phyloP scores from a whole-genome alignment of 495 filamentous ascomycete genomes.

The Terfezia claveryi region DNA sequence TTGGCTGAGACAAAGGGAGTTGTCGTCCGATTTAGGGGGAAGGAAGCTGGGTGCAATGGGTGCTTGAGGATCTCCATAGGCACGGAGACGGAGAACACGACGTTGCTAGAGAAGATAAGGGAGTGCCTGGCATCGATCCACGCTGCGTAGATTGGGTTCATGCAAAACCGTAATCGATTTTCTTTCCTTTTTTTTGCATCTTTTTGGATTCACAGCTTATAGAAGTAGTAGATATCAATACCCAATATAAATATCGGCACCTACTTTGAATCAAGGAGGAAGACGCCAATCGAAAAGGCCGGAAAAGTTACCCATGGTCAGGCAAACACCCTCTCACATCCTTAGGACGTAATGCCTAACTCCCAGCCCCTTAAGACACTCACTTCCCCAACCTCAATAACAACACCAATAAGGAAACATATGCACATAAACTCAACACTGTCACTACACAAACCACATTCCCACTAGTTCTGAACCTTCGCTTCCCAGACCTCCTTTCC shows the following conservation, averaged over 20 bases:
- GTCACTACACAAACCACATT: slow-evolving; percentile 64
- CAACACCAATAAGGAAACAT: slow-evolving; percentile 55
- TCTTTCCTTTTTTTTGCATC: too few relatives aligned
- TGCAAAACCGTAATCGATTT: too few relatives aligned
- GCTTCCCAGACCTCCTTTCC: slow-evolving; percentile 33
- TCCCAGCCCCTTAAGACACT: not conserved
- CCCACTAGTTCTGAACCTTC: slow-evolving; percentile 37
- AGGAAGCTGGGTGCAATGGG: slow-evolving; percentile 70
- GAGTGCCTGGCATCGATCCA: slow-evolving; percentile 35
- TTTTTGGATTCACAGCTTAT: too few relatives aligned
- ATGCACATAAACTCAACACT: slow-evolving; percentile 58
- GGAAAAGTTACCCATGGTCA: too few relatives aligned
- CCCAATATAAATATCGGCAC: too few relatives aligned
- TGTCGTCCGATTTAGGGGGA: slow-evolving; percentile 80
- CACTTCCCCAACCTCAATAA: slow-evolving; percentile 28
- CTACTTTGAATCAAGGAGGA: too few relatives aligned
- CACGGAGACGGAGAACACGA: slow-evolving; percentile 62
- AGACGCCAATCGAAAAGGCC: too few relatives aligned
- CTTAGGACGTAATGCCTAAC: too few relatives aligned
- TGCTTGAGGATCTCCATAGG: slow-evolving; percentile 85
- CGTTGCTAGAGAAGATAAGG: slow-evolving; percentile 46
- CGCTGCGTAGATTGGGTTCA: not conserved
- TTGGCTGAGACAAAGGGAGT: slow-evolving; percentile 76
- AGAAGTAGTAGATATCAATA: too few relatives aligned
- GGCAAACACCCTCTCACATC: too few relatives aligned